phyloP scores from a whole-genome alignment of 768 basidiomycete species.

The Collybia mongolica region DNA sequence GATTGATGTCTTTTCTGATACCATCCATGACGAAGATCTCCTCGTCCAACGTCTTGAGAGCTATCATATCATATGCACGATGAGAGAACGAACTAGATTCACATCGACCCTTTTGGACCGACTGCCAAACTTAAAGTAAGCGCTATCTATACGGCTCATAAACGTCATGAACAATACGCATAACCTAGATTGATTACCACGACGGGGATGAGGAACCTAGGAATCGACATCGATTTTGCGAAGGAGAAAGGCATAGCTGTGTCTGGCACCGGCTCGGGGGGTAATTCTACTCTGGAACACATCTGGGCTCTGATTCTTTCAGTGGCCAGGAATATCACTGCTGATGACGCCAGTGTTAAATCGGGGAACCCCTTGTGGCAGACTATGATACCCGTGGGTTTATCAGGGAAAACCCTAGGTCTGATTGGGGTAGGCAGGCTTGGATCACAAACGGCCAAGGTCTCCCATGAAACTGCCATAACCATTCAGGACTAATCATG shows the following conservation, averaged over 20 bases:
- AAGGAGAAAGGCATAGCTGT: constrained; percentile 49
- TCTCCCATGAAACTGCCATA: constrained; percentile 16
- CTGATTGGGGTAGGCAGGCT: constrained; percentile 62
- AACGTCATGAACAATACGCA: background rate
- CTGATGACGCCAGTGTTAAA: constrained; percentile 50
- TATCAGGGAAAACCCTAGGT: constrained; percentile 56
- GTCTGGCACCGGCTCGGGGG: constrained; percentile 42
- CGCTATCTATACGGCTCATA: background rate
- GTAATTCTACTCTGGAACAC: constrained; percentile 57
- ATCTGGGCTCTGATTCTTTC: constrained; percentile 64
- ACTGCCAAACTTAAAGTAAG: constrained; percentile 54
- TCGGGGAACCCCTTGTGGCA: constrained; percentile 53
- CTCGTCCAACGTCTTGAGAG: constrained; percentile 47
- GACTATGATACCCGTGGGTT: constrained; percentile 44
- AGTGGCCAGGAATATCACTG: constrained; percentile 44
- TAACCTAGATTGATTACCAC: constrained; percentile 49
- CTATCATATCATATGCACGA: constrained; percentile 59
- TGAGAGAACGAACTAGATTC: constrained; percentile 69
- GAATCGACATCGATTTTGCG: constrained; percentile 48
- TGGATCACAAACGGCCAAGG: constrained; percentile 50
- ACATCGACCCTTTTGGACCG: constrained; percentile 43
- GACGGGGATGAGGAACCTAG: constrained; percentile 48
- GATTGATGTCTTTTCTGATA: constrained; percentile 51
- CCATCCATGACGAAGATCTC: constrained; percentile 48
- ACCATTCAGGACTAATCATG: background rate